A percentile compares a stretch with the other conserved stretches of the same genome.
phyloP scores from a whole-genome alignment of 2,329 filamentous ascomycete genomes.

The Hypoxylon sp. region DNA sequence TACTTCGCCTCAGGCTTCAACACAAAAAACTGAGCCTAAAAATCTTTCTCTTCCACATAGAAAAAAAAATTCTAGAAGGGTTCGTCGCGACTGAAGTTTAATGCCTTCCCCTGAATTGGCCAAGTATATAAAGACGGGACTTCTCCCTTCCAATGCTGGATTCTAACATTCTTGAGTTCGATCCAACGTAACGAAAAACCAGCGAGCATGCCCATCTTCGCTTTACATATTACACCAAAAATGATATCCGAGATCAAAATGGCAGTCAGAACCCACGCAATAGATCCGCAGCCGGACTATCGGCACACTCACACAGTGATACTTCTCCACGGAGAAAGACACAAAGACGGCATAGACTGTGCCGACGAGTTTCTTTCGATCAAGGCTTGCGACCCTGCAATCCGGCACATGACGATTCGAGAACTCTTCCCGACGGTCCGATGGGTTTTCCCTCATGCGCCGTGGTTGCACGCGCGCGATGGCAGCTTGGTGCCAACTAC shows the following conservation, averaged over 20 bases:
- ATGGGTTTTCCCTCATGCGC: constrained; percentile 8
- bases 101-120: background rate
- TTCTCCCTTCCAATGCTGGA: background rate
- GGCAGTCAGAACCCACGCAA: background rate
- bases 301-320: constrained; percentile 1
- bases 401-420: background rate
- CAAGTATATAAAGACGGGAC: background rate
- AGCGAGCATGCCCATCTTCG: background rate
- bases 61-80: background rate
- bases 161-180: background rate
- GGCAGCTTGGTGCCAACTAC: background rate
- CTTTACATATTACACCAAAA: background rate
- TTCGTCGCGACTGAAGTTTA: background rate
- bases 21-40: background rate
- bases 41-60: background rate
- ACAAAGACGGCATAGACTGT: background rate
- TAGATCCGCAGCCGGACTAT: background rate
- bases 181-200: background rate
- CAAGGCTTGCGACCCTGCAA: background rate
- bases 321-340: background rate
- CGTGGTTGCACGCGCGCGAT: background rate
- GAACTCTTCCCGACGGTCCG: constrained; percentile 1
- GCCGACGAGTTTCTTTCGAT: background rate
- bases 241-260: background rate
- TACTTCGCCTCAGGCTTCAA: no score